Evolutionary conservation across 352 stramenopile genomes (phyloP).

Genomic region (Pythium dissimile): DNA sequence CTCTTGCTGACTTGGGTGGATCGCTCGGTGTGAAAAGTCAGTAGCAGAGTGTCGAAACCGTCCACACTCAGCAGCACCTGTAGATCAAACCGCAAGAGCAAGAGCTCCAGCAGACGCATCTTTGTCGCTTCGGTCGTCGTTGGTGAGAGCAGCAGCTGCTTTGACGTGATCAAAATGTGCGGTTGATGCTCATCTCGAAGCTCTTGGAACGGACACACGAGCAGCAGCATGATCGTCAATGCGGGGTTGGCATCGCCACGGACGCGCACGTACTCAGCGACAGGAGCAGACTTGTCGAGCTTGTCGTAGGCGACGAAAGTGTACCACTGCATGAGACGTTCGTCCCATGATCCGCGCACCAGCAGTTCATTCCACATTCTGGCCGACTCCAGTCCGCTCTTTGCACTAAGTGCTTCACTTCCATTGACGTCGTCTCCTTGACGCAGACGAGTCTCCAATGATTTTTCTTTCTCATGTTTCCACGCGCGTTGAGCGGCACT

Average conservation of each 20-base stretch:
- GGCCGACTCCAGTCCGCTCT: neutral
- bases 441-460: conserved; percentile 31
- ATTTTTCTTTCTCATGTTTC: conserved; percentile 35
- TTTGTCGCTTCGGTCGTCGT: conserved; percentile 15
- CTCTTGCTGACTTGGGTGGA: conserved; percentile 7
- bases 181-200: conserved; percentile 37
- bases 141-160: neutral
- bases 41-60: conserved; percentile 35
- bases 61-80: conserved; percentile 32
- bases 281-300: conserved; percentile 23
- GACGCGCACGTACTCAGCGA: conserved; percentile 36
- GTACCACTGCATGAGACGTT: conserved; percentile 53
- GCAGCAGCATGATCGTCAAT: conserved; percentile 42
- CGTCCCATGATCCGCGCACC: conserved; percentile 39
- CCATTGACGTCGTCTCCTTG: conserved; percentile 14
- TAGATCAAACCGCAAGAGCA: conserved; percentile 63
- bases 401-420: neutral
- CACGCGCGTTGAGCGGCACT: conserved; percentile 19
- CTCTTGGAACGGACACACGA: conserved; percentile 55
- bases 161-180: conserved; percentile 24
- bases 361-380: conserved; percentile 43
- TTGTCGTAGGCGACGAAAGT: conserved; percentile 37
- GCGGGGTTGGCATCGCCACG: conserved; percentile 35
- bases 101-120: conserved; percentile 37
- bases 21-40: conserved; percentile 33